Percentiles rank a stretch among this genome's conserved stretches.
These are phyloP conservation scores for Micromonas pusilla DNA, from an alignment of 139 green algal genomes.

Conservation along the genomic window DNA sequence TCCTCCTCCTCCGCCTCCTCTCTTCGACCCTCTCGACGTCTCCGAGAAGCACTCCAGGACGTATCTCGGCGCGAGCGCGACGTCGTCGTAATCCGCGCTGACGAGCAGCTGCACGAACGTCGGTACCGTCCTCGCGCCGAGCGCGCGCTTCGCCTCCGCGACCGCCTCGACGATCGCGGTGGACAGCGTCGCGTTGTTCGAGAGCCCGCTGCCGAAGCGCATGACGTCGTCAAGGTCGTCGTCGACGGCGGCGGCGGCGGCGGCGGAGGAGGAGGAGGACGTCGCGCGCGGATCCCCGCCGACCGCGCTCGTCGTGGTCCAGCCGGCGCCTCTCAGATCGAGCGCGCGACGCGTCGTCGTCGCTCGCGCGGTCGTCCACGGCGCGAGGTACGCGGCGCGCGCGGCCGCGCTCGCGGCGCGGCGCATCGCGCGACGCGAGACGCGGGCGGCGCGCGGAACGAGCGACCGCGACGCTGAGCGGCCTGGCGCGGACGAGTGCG, in stretches of 20 bases:
- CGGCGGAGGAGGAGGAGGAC: not conserved
- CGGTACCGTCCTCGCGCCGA: not conserved
- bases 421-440: too few species aligned
- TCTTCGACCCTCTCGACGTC: too few species aligned
- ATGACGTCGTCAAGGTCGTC: not conserved
- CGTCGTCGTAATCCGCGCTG: not conserved
- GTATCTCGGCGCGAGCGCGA: not conserved
- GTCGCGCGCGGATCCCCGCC: not conserved
- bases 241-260: not conserved
- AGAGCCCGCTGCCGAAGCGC: not conserved
- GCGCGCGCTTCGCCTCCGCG: not conserved
- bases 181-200: not conserved
- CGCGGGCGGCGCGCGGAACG: too few species aligned
- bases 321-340: too few species aligned
- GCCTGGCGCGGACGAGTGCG: too few species aligned
- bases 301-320: too few species aligned
- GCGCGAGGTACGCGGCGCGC: too few species aligned
- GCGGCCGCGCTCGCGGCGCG: too few species aligned
- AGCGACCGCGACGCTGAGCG: too few species aligned
- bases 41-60: not conserved
- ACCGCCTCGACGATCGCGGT: not conserved
- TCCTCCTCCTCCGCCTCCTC: too few species aligned
- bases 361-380: too few species aligned
- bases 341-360: too few species aligned
- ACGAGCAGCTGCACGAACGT: not conserved